phyloP scores from a whole-genome alignment of 78 protist genomes.

The Dictyostelium purpureum region DNA sequence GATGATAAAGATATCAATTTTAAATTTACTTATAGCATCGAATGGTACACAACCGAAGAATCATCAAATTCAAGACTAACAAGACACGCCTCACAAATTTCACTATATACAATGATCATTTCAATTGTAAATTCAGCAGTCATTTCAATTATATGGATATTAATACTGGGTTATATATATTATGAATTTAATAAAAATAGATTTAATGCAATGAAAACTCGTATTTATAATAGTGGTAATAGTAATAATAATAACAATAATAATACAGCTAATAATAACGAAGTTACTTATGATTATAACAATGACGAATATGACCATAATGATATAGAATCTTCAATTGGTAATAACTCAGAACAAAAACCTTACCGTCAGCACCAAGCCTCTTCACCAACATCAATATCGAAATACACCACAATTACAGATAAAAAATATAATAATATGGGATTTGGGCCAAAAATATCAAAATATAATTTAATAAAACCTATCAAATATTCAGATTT shows the following conservation, averaged over 20 bases:
- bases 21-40: slow-evolving; percentile 1
- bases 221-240: background rate
- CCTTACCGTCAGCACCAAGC: no score
- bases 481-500: background rate
- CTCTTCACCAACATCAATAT: no score
- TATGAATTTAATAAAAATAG: background rate
- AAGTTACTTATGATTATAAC: no score
- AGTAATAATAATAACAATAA: background rate
- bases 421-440: no score
- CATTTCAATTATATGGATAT: background rate
- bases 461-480: background rate
- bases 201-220: background rate
- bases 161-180: background rate
- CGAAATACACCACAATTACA: no score
- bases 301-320: no score
- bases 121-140: background rate
- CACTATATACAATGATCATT: background rate
- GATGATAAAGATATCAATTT: background rate
- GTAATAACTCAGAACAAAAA: no score
- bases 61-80: no score
- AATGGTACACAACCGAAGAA: background rate
- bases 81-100: background rate
- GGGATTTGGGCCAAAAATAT: background rate
- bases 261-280: background rate
- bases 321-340: no score